Conservation (phyloP, 371 early-diverging fungal genomes). For the Sanchytrium tribonematis region DNA sequence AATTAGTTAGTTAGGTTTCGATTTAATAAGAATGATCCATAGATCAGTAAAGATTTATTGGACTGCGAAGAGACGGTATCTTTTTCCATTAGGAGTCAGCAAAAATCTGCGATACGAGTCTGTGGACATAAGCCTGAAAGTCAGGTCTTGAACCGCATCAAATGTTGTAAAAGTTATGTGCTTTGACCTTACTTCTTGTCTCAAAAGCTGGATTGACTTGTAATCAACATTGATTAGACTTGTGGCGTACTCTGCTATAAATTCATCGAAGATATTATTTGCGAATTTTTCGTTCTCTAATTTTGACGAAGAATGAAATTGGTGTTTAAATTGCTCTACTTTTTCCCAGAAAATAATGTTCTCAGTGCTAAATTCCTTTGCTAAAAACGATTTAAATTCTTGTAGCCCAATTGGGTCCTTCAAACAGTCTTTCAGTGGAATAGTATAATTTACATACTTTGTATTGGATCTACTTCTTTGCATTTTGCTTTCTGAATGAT, state of each 20-base stretch:
- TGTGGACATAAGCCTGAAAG: neutral
- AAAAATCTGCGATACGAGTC: neutral
- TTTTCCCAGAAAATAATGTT: neutral
- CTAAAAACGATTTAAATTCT: neutral
- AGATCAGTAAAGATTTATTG: neutral
- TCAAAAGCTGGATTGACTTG: neutral
- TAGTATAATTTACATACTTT: neutral
- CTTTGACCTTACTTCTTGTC: neutral
- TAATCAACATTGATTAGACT: neutral
- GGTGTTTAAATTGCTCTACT: neutral
- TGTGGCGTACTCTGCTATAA: neutral
- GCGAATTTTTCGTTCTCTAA: neutral
- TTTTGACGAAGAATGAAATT: neutral
- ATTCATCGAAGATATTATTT: neutral
- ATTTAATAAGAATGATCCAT: too few species aligned
- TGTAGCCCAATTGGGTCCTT: neutral
- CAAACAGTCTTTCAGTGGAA: neutral
- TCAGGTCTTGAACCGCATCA: neutral
- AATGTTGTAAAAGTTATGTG: neutral
- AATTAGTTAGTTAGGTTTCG: too few species aligned
- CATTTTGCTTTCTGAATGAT: neutral
- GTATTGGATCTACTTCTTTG: neutral
- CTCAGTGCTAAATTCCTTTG: neutral
- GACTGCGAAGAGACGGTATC: neutral
- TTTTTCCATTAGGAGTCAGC: neutral